phyloP scores from a whole-genome alignment of 2,329 filamentous ascomycete species.

The Onygena corvina region DNA sequence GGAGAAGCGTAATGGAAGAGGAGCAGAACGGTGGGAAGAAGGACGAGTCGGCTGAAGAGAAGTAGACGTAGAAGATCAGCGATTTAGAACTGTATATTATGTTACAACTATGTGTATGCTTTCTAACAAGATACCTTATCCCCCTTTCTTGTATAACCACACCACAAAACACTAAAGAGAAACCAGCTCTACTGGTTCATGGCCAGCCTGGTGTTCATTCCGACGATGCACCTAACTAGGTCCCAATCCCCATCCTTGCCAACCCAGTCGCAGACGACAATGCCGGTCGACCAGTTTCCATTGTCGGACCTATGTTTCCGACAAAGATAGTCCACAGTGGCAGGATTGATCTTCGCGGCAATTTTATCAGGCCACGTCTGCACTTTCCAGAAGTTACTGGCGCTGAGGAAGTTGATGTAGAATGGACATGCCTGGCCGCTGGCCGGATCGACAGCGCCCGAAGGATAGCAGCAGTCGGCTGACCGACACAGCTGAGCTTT shows the following conservation, averaged over 20 bases:
- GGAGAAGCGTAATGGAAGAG: constrained; percentile 70
- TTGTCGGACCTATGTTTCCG: constrained; percentile 41
- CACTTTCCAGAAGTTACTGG: constrained; percentile 86
- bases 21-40: constrained; percentile 46
- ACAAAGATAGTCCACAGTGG: constrained; percentile 49
- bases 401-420: constrained; percentile 82
- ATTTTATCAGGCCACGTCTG: constrained; percentile 90
- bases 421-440: constrained; percentile 47
- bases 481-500: constrained; percentile 67
- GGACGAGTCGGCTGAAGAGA: constrained; percentile 44
- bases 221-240: constrained; percentile 71
- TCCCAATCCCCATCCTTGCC: constrained; percentile 83
- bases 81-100: constrained; percentile 7
- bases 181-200: constrained; percentile 19
- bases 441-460: constrained; percentile 21
- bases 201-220: constrained; percentile 64
- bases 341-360: constrained; percentile 75
- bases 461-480: constrained; percentile 38
- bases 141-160: neutral
- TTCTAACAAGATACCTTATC: neutral
- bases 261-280: constrained; percentile 91
- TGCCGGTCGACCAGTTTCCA: constrained; percentile 66
- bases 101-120: constrained; percentile 9
- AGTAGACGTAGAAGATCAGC: constrained; percentile 11
- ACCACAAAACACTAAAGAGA: neutral